A percentile compares a stretch with the other conserved stretches of the same genome.
These are phyloP conservation scores for Aaosphaeria pasadenensis DNA, from an alignment of 2,329 filamentous ascomycete genomes.

Conservation along the genomic window DNA sequence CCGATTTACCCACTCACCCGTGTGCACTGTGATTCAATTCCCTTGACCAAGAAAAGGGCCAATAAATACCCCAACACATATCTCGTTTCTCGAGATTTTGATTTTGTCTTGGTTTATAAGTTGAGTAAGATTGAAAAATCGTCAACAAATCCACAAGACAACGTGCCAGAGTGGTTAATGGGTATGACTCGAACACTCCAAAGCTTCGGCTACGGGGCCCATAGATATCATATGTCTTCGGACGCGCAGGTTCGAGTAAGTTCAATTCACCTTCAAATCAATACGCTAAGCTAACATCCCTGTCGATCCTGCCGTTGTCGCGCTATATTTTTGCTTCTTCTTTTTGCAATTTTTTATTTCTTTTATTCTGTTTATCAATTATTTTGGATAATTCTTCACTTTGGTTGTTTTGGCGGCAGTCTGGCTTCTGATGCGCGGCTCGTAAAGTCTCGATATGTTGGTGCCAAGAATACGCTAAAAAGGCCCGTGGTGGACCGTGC, in stretches of 20 bases:
- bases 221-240: background rate
- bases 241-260: background rate
- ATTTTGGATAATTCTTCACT: background rate
- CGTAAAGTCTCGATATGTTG: too few species aligned
- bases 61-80: too few species aligned
- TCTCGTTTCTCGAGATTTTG: too few species aligned
- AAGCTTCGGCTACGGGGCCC: too few species aligned
- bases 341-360: background rate
- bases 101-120: background rate
- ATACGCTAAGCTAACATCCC: background rate
- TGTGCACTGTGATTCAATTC: too few species aligned
- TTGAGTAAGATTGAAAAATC: background rate
- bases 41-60: too few species aligned
- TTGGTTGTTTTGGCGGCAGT: background rate
- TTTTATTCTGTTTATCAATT: background rate
- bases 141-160: background rate
- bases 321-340: background rate
- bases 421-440: too few species aligned
- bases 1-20: too few species aligned
- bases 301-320: background rate
- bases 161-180: background rate
- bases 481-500: too few species aligned
- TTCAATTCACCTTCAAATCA: background rate
- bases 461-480: too few species aligned
- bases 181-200: background rate